Conservation (phyloP, 2,329 filamentous ascomycete species). For the Botrytis elliptica region DNA sequence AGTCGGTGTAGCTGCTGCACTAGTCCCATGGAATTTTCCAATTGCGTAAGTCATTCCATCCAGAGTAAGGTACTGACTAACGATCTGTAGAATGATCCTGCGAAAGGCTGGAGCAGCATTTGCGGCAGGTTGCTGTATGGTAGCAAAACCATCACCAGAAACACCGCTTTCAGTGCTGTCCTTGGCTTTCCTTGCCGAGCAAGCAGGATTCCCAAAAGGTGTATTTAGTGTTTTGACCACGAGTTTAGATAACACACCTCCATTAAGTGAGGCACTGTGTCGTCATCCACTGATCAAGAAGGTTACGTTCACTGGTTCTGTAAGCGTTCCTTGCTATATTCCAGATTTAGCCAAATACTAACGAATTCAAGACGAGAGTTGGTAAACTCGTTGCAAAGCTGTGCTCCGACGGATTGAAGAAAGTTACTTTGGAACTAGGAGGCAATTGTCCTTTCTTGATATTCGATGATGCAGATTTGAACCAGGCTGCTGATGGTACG, state of each 20-base stretch:
- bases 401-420: conserved; percentile 61
- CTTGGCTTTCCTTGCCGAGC: conserved; percentile 52
- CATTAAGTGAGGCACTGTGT: conserved; percentile 54
- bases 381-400: conserved; percentile 61
- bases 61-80: not conserved
- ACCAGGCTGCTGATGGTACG: conserved; percentile 52
- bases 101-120: conserved; percentile 67
- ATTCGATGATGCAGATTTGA: conserved; percentile 62
- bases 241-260: conserved; percentile 53
- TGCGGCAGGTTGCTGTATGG: conserved; percentile 72
- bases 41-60: conserved; percentile 47
- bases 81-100: conserved; percentile 51
- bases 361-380: conserved; percentile 47
- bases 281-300: conserved; percentile 60
- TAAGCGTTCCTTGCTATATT: conserved; percentile 23
- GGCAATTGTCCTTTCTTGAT: conserved; percentile 65
- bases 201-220: conserved; percentile 58
- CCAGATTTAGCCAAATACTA: conserved; percentile 2
- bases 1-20: conserved; percentile 64
- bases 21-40: conserved; percentile 74
- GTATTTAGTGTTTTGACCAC: conserved; percentile 62
- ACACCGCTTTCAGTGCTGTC: conserved; percentile 57
- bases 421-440: conserved; percentile 62
- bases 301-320: conserved; percentile 58
- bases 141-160: conserved; percentile 70